phyloP scores from a whole-genome alignment of 208 protist species.

The Tritrichomonas foetus region DNA sequence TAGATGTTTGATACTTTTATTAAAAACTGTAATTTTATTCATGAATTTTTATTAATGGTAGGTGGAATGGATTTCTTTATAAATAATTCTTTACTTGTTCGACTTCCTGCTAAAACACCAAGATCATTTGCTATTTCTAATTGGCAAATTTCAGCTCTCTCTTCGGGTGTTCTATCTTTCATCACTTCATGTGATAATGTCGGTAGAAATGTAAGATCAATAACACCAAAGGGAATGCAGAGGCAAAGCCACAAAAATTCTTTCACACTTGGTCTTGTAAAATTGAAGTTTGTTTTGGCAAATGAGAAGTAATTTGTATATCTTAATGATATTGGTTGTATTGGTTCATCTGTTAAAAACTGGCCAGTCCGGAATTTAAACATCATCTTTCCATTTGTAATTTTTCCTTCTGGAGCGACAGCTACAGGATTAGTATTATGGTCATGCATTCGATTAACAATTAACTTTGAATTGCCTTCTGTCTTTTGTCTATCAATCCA shows the following conservation, averaged over 20 bases:
- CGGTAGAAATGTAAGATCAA: not conserved
- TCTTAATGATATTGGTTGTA: not conserved
- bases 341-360: not conserved
- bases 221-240: not conserved
- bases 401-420: slow-evolving; percentile 1
- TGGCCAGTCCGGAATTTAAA: not conserved
- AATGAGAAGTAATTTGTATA: not conserved
- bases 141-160: not conserved
- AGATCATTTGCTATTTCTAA: not conserved
- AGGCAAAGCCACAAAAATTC: not conserved
- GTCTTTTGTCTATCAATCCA: not conserved
- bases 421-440: not conserved
- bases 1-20: not conserved
- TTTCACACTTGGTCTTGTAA: too few species aligned
- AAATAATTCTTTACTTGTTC: not conserved
- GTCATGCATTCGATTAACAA: not conserved
- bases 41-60: not conserved
- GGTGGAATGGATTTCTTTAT: not conserved
- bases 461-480: not conserved
- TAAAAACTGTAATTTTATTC: not conserved
- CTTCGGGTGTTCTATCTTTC: not conserved
- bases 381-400: not conserved
- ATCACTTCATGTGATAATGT: not conserved
- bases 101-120: not conserved
- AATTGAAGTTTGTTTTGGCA: not conserved